Conservation (phyloP, 306 rosid genomes). For the Abrus precatorius region DNA sequence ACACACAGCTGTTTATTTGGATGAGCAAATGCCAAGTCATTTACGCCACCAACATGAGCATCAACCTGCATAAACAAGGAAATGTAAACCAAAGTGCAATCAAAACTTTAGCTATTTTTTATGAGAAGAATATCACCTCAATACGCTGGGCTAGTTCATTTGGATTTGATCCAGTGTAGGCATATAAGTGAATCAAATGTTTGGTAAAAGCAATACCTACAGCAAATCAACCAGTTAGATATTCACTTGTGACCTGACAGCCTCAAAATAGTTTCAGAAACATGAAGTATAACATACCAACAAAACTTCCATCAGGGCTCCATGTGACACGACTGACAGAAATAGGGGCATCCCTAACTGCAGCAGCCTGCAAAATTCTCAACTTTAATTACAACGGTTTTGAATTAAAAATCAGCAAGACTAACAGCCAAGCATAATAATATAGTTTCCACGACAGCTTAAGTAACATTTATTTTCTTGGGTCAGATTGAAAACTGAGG, state of each 20-base stretch:
- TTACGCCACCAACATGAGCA: constrained; percentile 89
- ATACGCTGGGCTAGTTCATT: constrained; percentile 69
- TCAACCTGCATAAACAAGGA: constrained; percentile 62
- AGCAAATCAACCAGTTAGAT: constrained; percentile 51
- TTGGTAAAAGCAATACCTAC: constrained; percentile 88
- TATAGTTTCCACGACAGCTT: constrained; percentile 27
- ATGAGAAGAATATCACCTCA: constrained; percentile 67
- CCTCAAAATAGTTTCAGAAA: constrained; percentile 41
- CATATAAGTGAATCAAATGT: constrained; percentile 84
- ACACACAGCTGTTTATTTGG: constrained; percentile 79
- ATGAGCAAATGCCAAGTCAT: constrained; percentile 89
- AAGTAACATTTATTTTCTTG: constrained; percentile 20
- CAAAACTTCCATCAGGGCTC: constrained; percentile 87
- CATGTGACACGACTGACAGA: constrained; percentile 87
- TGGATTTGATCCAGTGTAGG: constrained; percentile 68
- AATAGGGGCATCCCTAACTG: constrained; percentile 60
- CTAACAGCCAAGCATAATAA: constrained; percentile 27
- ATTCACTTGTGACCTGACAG: constrained; percentile 16
- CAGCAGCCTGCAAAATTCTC: constrained; percentile 65
- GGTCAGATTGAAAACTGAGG: constrained; percentile 32
- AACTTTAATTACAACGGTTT: constrained; percentile 44
- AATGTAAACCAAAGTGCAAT: constrained; percentile 44
- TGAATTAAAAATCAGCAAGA: constrained; percentile 44
- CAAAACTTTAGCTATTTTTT: constrained; percentile 31
- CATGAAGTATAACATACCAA: constrained; percentile 65